phyloP scores from a whole-genome alignment of 148 eudicot species.

The Rhododendron kiyosumense region DNA sequence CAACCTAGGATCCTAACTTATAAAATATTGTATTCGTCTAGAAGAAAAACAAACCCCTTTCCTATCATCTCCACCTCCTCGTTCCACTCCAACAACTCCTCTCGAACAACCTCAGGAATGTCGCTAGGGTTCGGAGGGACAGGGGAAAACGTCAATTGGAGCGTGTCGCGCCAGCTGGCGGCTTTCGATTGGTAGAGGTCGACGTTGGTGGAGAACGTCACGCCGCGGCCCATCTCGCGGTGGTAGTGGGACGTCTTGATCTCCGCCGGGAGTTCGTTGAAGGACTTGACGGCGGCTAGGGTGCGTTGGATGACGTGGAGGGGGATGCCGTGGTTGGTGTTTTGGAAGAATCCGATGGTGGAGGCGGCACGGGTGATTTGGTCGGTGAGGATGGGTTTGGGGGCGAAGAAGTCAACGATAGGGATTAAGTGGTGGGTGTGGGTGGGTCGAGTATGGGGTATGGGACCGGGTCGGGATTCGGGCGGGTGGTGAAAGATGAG shows the following conservation, averaged over 20 bases:
- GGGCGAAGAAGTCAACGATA: slow-evolving; percentile 41
- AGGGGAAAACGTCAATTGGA: slow-evolving; percentile 37
- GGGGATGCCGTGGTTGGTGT: slow-evolving; percentile 52
- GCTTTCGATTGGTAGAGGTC: slow-evolving; percentile 56
- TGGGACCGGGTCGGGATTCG: slow-evolving; percentile 19
- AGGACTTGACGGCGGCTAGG: slow-evolving; percentile 24
- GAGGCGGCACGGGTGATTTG: slow-evolving; percentile 34
- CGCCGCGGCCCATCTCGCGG: slow-evolving; percentile 27
- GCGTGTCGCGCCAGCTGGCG: slow-evolving; percentile 72
- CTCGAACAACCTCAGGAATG: slow-evolving; percentile 33
- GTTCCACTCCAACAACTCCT: slow-evolving; percentile 26
- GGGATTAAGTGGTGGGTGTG: slow-evolving; percentile 24
- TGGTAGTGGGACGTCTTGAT: slow-evolving; percentile 27
- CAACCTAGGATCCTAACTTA: too few relatives aligned
- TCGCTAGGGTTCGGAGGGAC: background rate
- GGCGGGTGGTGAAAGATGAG: slow-evolving; percentile 55
- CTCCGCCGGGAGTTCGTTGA: slow-evolving; percentile 42
- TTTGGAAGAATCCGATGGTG: slow-evolving; percentile 57
- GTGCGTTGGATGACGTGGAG: slow-evolving; percentile 17
- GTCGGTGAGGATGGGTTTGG: slow-evolving; percentile 27
- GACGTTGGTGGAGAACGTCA: slow-evolving; percentile 40
- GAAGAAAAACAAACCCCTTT: background rate
- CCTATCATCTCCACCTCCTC: slow-evolving; percentile 10
- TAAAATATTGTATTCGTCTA: too few relatives aligned
- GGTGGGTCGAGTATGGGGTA: background rate